Evolutionary conservation across 202 grass and related monocot genomes (phyloP).

Genomic region (Schoenoplectus triqueter): DNA sequence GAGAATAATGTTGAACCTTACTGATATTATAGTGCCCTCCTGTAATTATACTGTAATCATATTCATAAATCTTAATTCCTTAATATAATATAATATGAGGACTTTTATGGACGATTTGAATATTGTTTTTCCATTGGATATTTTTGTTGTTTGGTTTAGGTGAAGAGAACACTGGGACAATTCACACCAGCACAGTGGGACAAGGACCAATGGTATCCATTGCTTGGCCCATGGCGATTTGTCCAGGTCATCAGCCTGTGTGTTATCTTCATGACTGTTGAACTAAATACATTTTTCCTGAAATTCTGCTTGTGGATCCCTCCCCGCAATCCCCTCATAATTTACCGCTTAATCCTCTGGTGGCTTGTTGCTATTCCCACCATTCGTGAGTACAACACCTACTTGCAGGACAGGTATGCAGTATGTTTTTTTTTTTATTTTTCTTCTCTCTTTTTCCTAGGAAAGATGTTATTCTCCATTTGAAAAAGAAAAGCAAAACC

Average conservation of each 20-base stretch:
- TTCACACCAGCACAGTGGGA: constrained; percentile 97
- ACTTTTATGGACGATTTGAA: neutral
- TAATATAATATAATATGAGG: neutral
- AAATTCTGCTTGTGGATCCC: constrained; percentile 99
- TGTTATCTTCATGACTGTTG: constrained; percentile 88
- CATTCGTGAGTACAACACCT: constrained; percentile 96
- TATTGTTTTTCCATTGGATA: constrained; percentile 26
- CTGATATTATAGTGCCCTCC: neutral
- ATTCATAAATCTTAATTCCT: neutral
- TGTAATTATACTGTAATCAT: constrained; percentile 1
- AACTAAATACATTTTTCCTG: constrained; percentile 97
- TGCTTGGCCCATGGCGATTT: constrained; percentile 91
- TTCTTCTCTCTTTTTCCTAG: constrained; percentile 1
- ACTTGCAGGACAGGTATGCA: constrained; percentile 93
- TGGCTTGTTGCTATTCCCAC: constrained; percentile 98
- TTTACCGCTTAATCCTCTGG: constrained; percentile 91
- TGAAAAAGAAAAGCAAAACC: neutral
- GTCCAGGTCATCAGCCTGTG: constrained; percentile 91
- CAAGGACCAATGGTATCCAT: constrained; percentile 95
- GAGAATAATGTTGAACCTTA: neutral
- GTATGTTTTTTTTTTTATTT: constrained; percentile 8
- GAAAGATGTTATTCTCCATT: constrained; percentile 5
- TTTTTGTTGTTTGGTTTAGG: constrained; percentile 53
- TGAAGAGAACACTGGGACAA: constrained; percentile 94
- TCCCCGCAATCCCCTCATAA: constrained; percentile 80